Evolutionary conservation across 139 green algal genomes (phyloP), one percentile per base, ranked within the genome.

Genomic region (Microglena sp.): DNA sequence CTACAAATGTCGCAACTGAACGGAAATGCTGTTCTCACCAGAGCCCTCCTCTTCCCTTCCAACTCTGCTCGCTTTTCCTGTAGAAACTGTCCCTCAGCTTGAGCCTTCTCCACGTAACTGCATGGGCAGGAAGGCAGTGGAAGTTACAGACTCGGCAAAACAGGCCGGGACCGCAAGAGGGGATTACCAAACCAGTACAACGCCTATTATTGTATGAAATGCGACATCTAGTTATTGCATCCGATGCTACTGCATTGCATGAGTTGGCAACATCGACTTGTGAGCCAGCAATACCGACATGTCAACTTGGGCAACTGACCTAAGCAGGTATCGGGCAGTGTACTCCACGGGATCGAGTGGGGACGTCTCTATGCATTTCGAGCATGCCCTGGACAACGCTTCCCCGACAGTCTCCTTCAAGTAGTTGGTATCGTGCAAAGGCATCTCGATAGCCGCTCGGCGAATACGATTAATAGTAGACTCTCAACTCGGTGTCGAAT

Each of bases 261-360:
- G 11, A 24, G 4, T 32, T 30, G 30, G 29, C 4, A 28, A 26
- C 35, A 56, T 26, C 2, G 5, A 66, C 55, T 55, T 30, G 62
- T 57, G 65, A 31, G 15, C 50, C 50, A 59, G 22, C n/a, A n/a
- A n/a, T n/a, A n/a, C 15, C 11, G 6, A 5, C 21, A 55, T 15
- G 54, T 6, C 40, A 50, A 15, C 11, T 18, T n/a, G 21, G 55
- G 4, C 7, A 28, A 55, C 72, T 68, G 21, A 78, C 76, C 68
- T 67, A 3, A 82, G 60, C 5, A 82, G 62, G 67, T 68, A 82
- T 2, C 68, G 64, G 1, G 67, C 76, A 1, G 78, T 56, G 57
- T 78, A 82, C n/a, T 78, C 76, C 2, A 82, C 71, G 1, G 76
- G 76, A 32, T 82, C 76, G 34, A 69, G 76, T 15, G 76, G 76